Base-by-base conservation (phyloP, 2,329 filamentous ascomycete genomes). In the Diaporthe humulicola region DNA sequence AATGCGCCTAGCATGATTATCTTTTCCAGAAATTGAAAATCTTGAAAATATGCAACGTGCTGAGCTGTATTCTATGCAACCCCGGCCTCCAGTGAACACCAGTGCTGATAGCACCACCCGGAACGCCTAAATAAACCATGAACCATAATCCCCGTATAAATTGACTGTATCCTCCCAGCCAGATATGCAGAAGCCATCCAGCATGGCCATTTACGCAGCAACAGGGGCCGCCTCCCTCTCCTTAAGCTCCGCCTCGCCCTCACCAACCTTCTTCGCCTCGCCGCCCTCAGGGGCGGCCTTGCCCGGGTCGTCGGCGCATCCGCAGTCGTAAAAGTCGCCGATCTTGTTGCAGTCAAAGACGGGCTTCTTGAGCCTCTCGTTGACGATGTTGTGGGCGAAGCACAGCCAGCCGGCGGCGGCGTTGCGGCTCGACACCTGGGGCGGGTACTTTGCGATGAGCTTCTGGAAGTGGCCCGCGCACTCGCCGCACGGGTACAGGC, bases 241-340 rank as follows among this genome's bases (percentile, higher is more conserved):
- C 54, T 76, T 76, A 8, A 76, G 67, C 71, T 76, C 75, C 28
- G 52, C 82, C 64, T 77, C 78, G 52, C 78, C 61, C 22, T 4
- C 45, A 19, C 10, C 25, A 19, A 14, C 79, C 58, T 78, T 79
- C 71, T 79, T 80, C 36, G 64, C 30, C 30, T 22, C 42, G 12
- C 9, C 61, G 28, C 60, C 75, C 73, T 78, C 82, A 69, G 76
- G 77, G 2, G 78, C 85, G 78, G 79, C 85, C 79, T 87, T 86
- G 25, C 87, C 87, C 75, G 74, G 74, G 25, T 92, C 90, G n/a
- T 93, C 92, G 19, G 90, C 92, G 79, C 92, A 94, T 0, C 92
- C 92, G 79, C 92, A 94, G 80, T 94, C 92, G 82, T 93, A 94
- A 80, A 92, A 92, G 79, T 93, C 92, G 22, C 91, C 91, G 79